A percentile compares a stretch with the other conserved stretches of the same genome.
phyloP scores from a whole-genome alignment of 2,329 filamentous ascomycete genomes.

The Myriangium duriaei region DNA sequence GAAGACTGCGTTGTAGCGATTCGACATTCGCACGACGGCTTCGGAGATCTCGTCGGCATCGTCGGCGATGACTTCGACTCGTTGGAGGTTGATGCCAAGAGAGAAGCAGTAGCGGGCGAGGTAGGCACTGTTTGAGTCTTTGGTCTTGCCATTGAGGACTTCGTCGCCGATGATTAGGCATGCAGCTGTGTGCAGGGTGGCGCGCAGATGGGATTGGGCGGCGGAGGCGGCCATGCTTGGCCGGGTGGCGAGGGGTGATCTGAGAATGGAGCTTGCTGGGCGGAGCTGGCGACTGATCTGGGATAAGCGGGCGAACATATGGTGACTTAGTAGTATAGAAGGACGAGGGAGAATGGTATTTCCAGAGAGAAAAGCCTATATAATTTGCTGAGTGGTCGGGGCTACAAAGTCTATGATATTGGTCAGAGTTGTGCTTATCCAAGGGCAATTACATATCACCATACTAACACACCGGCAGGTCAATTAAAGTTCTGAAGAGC shows the following conservation, averaged over 20 bases:
- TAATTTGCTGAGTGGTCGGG: no score
- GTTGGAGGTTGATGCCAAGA: constrained; percentile 58
- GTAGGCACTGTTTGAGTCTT: constrained; percentile 54
- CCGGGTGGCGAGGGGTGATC: constrained; percentile 21
- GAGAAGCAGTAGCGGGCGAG: constrained; percentile 55
- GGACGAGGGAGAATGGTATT: no score
- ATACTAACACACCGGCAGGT: no score
- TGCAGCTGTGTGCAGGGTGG: constrained; percentile 72
- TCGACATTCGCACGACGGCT: constrained; percentile 74
- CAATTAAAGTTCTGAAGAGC: no score
- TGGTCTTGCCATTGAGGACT: constrained; percentile 79
- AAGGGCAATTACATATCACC: no score
- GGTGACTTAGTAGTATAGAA: constrained; percentile 1
- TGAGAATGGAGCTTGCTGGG: constrained; percentile 35
- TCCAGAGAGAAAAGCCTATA: no score
- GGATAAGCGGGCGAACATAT: constrained; percentile 65
- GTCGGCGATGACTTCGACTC: constrained; percentile 86
- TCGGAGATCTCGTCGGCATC: constrained; percentile 85
- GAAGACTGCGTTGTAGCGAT: constrained; percentile 84
- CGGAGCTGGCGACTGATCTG: constrained; percentile 63
- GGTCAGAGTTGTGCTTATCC: no score
- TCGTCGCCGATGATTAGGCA: constrained; percentile 97
- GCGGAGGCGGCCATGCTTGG: constrained; percentile 31
- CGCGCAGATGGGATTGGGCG: constrained; percentile 22
- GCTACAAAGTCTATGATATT: no score